Evolutionary conservation across 345 rosid genomes (phyloP), one percentile per base, ranked within the genome.

Genomic region (Zanthoxylum bungeanum): DNA sequence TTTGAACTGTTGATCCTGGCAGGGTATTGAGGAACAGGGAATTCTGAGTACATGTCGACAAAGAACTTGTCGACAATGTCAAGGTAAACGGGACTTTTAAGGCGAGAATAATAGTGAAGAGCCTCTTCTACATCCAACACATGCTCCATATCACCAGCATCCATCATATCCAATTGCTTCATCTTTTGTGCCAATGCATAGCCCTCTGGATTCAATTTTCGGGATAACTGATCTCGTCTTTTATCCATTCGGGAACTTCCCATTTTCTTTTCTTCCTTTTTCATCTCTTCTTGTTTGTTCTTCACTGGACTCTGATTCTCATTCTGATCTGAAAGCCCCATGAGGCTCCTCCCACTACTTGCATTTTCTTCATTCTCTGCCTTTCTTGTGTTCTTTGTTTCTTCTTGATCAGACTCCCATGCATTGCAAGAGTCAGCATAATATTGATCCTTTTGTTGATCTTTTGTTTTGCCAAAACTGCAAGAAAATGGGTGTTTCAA

Each of bases 31-130:
- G 92, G 85, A 70, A 69, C 80, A 42, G 90, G 78, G 83, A 89
- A 80, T 73, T 95, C 98, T n/a, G 81, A 73, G 75, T 87, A 86
- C 92, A 92, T 88, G 53, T 89, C 91, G 34, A 76, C 80, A 82
- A 94, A 92, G 85, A 95, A 95, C 71, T 75, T 81, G 83, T 92
- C 92, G 28, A 90, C 98, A 57, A 94, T 87, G 75, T 84, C 96
- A 40, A 88, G 85, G 65, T 94, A 92, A 2, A 84, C 91, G 0
- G 98, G 97, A 64, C 98, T 92, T 79, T 73, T 84, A 59, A 92
- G 93, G 60, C 88, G 81, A 27, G 95, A 87, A 67, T 94, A 92
- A 72, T 91, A 92, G 55, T 92, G 86, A 42, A 95, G 80, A 8
- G 98, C 98, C 69, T 95, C 99, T 72, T 87, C 88, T 9, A 92